Conservation (phyloP, 139 green algal genomes). For the Chlorella ohadii region DNA sequence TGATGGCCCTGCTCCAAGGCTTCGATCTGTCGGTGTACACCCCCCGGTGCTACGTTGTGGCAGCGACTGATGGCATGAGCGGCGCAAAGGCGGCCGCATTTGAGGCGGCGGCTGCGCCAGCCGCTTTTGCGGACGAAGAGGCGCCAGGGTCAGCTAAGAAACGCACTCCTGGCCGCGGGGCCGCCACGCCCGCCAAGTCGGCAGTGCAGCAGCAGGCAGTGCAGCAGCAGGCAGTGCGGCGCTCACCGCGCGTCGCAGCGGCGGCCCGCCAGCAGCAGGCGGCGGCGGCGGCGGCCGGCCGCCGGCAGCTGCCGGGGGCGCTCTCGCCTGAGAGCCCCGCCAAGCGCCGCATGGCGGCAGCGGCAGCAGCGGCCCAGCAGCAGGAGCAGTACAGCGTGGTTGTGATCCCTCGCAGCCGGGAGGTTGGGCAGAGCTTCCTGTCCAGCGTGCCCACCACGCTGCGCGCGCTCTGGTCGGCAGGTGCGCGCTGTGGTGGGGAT, state of each 20-base stretch:
- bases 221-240: neutral
- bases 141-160: neutral
- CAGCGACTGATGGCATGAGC: constrained; percentile 78
- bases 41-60: constrained; percentile 79
- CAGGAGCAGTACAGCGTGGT: neutral
- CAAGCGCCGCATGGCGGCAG: neutral
- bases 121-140: neutral
- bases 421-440: constrained; percentile 87
- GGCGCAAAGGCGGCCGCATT: constrained; percentile 57
- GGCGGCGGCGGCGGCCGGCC: no score
- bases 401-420: constrained; percentile 40
- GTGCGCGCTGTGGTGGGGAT: no score
- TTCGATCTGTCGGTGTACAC: constrained; percentile 68
- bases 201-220: neutral
- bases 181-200: neutral
- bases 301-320: neutral
- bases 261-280: neutral
- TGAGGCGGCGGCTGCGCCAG: constrained; percentile 33
- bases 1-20: constrained; percentile 74
- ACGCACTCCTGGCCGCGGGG: neutral
- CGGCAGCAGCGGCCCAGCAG: neutral
- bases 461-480: constrained; percentile 51
- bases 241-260: constrained; percentile 9
- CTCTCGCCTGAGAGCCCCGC: constrained; percentile 18
- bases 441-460: constrained; percentile 79